These are phyloP conservation scores for Dothiorella sarmentorum DNA, from an alignment of 2,329 filamentous ascomycete species.

Conservation along the genomic window DNA sequence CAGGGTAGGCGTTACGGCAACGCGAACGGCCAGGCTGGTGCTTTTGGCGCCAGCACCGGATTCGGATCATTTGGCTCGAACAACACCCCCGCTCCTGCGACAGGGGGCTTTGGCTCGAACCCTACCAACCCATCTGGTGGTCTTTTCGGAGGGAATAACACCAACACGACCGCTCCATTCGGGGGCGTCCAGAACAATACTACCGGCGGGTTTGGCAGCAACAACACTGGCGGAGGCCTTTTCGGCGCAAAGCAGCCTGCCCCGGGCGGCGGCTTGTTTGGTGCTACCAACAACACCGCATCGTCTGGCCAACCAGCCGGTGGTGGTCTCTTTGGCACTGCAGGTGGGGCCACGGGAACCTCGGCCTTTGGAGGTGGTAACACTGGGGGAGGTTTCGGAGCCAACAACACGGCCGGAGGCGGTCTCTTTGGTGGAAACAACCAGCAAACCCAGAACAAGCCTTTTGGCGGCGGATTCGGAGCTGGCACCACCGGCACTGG, in stretches of 20 bases:
- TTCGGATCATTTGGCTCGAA: conserved; percentile 49
- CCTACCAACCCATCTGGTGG: conserved; percentile 40
- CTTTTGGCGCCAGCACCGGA: conserved; percentile 68
- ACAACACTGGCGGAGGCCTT: conserved; percentile 24
- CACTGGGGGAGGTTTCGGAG: conserved; percentile 41
- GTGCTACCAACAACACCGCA: conserved; percentile 21
- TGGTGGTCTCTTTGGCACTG: conserved; percentile 33
- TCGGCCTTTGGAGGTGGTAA: conserved; percentile 22
- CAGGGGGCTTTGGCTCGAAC: conserved; percentile 46
- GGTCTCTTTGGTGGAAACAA: conserved; percentile 21
- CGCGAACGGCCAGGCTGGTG: conserved; percentile 72
- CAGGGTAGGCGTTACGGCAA: conserved; percentile 83
- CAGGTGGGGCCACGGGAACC: conserved; percentile 15
- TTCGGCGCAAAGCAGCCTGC: conserved; percentile 31
- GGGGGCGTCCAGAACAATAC: conserved; percentile 22
- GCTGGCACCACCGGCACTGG: conserved; percentile 25
- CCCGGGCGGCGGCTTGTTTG: conserved; percentile 25
- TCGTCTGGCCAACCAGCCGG: conserved; percentile 26
- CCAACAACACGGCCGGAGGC: conserved; percentile 27
- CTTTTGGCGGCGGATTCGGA: conserved; percentile 24
- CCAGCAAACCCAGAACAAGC: conserved; percentile 22
- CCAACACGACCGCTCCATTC: conserved; percentile 27
- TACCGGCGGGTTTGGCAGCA: conserved; percentile 33
- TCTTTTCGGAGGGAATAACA: conserved; percentile 40
- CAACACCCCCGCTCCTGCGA: conserved; percentile 37